phyloP scores from a whole-genome alignment of 345 rosid species.

The Acer saccharum region DNA sequence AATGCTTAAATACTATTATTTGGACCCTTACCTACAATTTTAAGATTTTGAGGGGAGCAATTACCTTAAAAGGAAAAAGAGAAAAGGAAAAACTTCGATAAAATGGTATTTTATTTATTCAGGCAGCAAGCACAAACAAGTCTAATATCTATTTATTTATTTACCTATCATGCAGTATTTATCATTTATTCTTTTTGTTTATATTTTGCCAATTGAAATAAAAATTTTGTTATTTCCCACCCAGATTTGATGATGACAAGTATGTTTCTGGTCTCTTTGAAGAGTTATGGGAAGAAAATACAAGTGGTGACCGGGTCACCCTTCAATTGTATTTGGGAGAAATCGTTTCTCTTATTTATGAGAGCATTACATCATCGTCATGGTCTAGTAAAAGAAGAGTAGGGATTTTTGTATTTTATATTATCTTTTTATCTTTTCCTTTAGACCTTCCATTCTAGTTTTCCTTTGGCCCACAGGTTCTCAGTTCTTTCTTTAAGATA shows the following conservation, averaged over 20 bases:
- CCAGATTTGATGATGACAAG: constrained; percentile 97
- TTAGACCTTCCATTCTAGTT: constrained; percentile 8
- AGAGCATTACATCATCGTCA: constrained; percentile 76
- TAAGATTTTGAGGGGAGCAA: neutral
- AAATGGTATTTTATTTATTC: no score
- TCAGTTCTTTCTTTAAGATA: constrained; percentile 10
- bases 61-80: neutral
- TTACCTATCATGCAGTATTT: neutral
- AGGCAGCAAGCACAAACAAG: neutral
- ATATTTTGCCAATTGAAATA: neutral
- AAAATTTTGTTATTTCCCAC: constrained; percentile 18
- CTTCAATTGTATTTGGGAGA: constrained; percentile 81
- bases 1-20: neutral
- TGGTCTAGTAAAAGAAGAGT: constrained; percentile 93
- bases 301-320: constrained; percentile 82
- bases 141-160: neutral
- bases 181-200: neutral
- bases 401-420: neutral
- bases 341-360: constrained; percentile 74
- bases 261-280: constrained; percentile 77
- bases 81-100: no score
- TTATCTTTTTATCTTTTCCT: constrained; percentile 11
- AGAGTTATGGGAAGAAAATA: constrained; percentile 95
- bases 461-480: constrained; percentile 13
- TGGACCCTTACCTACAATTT: neutral